Evolutionary conservation across 225 moss, liverwort and hornwort genomes (phyloP).

Genomic region (Physcomitrellopsis africana): DNA sequence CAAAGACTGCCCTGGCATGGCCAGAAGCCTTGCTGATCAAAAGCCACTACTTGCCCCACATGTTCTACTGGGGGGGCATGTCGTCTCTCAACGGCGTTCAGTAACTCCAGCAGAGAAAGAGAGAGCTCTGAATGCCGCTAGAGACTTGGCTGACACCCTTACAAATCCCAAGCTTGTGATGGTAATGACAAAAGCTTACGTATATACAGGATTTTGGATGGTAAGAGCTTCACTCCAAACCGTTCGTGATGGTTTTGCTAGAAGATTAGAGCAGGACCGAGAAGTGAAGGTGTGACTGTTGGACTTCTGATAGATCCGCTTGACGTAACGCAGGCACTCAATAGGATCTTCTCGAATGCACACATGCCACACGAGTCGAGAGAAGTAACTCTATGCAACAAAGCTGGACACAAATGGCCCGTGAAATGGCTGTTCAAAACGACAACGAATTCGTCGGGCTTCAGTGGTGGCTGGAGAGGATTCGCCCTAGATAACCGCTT

Average conservation of each 20-base stretch:
- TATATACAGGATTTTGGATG: conserved; percentile 63
- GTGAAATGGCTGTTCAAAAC: conserved; percentile 58
- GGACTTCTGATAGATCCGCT: no score
- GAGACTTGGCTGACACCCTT: conserved; percentile 21
- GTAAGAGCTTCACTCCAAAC: background rate
- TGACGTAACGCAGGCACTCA: background rate
- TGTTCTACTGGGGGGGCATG: conserved; percentile 36
- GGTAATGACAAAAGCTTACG: conserved; percentile 48
- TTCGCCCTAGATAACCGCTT: conserved; percentile 61
- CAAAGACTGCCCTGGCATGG: conserved; percentile 13
- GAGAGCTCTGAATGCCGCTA: conserved; percentile 40
- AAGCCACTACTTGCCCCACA: conserved; percentile 40
- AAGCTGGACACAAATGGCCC: conserved; percentile 50
- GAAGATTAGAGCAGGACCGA: no score
- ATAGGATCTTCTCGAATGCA: conserved; percentile 43
- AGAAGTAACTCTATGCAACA: conserved; percentile 48
- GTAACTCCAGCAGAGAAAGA: conserved; percentile 43
- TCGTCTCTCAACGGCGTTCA: conserved; percentile 44
- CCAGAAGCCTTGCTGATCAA: conserved; percentile 23
- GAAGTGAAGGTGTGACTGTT: no score
- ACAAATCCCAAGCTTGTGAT: conserved; percentile 48
- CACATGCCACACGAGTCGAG: conserved; percentile 50
- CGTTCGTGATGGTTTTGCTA: no score
- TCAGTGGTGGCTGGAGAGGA: conserved; percentile 66
- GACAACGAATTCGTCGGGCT: conserved; percentile 29